These are phyloP conservation scores for Phylloboletellus chloephorus DNA, from an alignment of 1,284 basidiomycete species.

Conservation along the genomic window DNA sequence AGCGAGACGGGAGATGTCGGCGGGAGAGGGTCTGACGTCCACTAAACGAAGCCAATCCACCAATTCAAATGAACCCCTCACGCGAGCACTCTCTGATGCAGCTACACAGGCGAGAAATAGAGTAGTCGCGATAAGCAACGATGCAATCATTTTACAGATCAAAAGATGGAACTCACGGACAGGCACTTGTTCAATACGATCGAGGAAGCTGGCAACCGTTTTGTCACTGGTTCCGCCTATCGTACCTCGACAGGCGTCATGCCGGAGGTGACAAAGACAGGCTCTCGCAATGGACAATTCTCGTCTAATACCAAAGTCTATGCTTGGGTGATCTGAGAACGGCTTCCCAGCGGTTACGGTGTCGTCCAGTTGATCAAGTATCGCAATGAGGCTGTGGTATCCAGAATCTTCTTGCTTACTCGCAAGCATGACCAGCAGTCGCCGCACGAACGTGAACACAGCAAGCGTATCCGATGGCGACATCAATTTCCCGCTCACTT, in stretches of 20 bases:
- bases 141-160: not conserved
- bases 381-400: slow-evolving; percentile 34
- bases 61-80: slow-evolving; percentile 45
- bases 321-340: slow-evolving; percentile 34
- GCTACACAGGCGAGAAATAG: slow-evolving; percentile 28
- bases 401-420: slow-evolving; percentile 42
- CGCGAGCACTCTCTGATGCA: slow-evolving; percentile 28
- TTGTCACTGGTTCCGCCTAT: slow-evolving; percentile 9
- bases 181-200: slow-evolving; percentile 36
- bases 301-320: slow-evolving; percentile 42
- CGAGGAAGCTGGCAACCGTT: slow-evolving; percentile 38
- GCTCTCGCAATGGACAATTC: slow-evolving; percentile 40
- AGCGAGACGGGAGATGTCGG: slow-evolving; percentile 40
- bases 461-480: slow-evolving; percentile 57
- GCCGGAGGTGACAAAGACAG: slow-evolving; percentile 30
- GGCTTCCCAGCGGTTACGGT: slow-evolving; percentile 23
- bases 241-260: slow-evolving; percentile 5
- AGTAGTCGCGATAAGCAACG: not conserved
- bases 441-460: slow-evolving; percentile 56
- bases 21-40: slow-evolving; percentile 30
- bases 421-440: slow-evolving; percentile 52
- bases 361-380: slow-evolving; percentile 37
- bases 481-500: slow-evolving; percentile 49
- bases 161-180: slow-evolving; percentile 35
- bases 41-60: slow-evolving; percentile 56